Conservation (phyloP, 2,329 filamentous ascomycete species). For the Ophiognomonia clavigignenti-juglandacearum region DNA sequence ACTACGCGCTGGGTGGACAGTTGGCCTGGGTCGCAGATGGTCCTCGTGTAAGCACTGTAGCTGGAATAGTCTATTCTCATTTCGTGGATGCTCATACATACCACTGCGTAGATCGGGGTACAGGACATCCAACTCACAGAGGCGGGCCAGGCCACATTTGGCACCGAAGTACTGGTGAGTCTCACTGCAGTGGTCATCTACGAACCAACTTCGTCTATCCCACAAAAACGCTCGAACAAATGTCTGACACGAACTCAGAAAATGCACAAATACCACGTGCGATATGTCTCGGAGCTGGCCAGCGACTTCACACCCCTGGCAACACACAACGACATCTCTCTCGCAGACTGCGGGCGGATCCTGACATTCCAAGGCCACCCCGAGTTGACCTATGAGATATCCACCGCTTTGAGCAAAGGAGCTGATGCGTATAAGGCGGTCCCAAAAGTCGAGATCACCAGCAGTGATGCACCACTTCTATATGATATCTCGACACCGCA, state of each 20-base stretch:
- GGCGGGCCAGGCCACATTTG: background rate
- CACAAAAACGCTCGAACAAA: background rate
- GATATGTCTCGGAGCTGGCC: background rate
- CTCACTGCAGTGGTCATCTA: too few relatives aligned
- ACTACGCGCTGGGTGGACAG: background rate
- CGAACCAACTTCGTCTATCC: background rate
- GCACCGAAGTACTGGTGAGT: background rate
- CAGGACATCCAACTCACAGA: background rate
- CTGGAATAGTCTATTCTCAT: background rate
- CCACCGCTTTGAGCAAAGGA: background rate
- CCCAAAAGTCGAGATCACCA: background rate
- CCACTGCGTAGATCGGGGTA: background rate
- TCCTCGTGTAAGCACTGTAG: background rate
- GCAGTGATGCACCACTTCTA: background rate
- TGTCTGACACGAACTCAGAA: background rate
- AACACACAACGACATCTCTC: background rate
- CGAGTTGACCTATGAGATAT: slow-evolving; percentile 1
- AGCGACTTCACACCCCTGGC: background rate
- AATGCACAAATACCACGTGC: background rate
- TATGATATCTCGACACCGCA: background rate
- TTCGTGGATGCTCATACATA: background rate
- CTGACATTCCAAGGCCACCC: slow-evolving; percentile 1
- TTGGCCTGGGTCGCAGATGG: background rate
- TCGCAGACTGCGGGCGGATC: background rate
- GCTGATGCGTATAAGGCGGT: background rate